These are phyloP conservation scores for Hibiscus tridactylites DNA, from an alignment of 345 rosid genomes.

Conservation along the genomic window DNA sequence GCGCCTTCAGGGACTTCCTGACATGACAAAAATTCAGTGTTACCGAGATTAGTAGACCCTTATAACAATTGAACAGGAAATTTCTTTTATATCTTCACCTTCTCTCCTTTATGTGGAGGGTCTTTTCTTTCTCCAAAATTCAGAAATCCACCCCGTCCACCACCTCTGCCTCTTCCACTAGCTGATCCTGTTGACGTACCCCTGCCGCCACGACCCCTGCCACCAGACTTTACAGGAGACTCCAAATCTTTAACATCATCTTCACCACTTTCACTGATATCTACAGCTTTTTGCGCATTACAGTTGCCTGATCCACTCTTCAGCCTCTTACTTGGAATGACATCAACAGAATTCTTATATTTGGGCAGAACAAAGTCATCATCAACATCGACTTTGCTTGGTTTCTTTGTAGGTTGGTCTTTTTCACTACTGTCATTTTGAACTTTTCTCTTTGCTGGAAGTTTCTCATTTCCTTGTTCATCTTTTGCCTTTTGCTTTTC, in stretches of 20 bases:
- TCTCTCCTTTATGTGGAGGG: conserved; percentile 99
- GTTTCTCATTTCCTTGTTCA: conserved; percentile 38
- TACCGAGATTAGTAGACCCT: not conserved
- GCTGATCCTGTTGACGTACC: conserved; percentile 51
- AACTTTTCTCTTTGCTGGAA: conserved; percentile 65
- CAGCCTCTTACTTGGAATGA: conserved; percentile 66
- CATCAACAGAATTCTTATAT: conserved; percentile 39
- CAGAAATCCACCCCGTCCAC: conserved; percentile 90
- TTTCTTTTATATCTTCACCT: conserved; percentile 34
- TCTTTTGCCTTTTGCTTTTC: conserved; percentile 56
- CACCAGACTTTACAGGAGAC: conserved; percentile 52
- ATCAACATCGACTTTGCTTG: conserved; percentile 36
- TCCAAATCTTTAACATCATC: conserved; percentile 47
- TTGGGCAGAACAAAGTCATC: conserved; percentile 54
- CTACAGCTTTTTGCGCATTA: conserved; percentile 42
- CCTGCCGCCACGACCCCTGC: conserved; percentile 84
- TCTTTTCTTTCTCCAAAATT: conserved; percentile 94
- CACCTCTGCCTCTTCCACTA: conserved; percentile 86
- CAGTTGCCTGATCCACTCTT: conserved; percentile 70
- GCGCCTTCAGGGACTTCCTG: conserved; percentile 99
- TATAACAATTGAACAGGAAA: not conserved
- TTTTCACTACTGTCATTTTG: conserved; percentile 32
- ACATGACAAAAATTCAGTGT: conserved; percentile 20
- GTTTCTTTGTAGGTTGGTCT: conserved; percentile 43
- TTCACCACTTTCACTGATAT: conserved; percentile 43